Percentiles rank a stretch among this genome's conserved stretches.
These are phyloP conservation scores for Salvia rosmarinus DNA, from an alignment of 257 asterid genomes.

Conservation along the genomic window DNA sequence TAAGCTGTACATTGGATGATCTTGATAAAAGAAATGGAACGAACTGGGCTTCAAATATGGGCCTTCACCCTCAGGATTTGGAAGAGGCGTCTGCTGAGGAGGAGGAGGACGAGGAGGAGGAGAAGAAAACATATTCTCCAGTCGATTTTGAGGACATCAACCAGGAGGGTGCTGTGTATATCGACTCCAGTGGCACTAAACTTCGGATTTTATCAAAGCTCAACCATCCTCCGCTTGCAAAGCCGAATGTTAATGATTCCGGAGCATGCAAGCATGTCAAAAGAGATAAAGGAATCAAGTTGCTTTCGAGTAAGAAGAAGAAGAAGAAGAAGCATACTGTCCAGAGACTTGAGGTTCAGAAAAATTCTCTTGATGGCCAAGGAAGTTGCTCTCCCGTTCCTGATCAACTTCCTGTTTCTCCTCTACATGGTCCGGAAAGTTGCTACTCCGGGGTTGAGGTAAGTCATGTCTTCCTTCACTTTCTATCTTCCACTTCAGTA, in stretches of 20 bases:
- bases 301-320: constrained; percentile 51
- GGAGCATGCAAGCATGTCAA: constrained; percentile 42
- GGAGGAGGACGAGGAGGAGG: too few relatives aligned
- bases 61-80: constrained; percentile 45
- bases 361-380: constrained; percentile 45
- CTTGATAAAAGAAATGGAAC: constrained; percentile 90
- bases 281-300: constrained; percentile 49
- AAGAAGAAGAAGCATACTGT: constrained; percentile 45
- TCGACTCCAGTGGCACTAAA: constrained; percentile 83
- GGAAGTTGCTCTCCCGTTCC: constrained; percentile 39
- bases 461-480: constrained; percentile 28
- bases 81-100: constrained; percentile 43
- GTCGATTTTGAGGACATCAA: constrained; percentile 43
- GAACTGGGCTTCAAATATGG: constrained; percentile 63
- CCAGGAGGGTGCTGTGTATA: constrained; percentile 68
- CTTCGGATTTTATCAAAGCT: constrained; percentile 75
- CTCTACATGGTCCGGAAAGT: constrained; percentile 37
- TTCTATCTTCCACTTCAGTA: constrained; percentile 13
- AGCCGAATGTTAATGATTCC: constrained; percentile 40
- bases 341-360: constrained; percentile 53
- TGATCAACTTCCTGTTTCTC: constrained; percentile 34
- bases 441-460: constrained; percentile 48
- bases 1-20: constrained; percentile 77
- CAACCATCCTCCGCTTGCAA: constrained; percentile 41
- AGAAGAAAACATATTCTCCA: constrained; percentile 35